Evolutionary conservation across 176 grass and related monocot species (phyloP), one percentile per base, ranked within the genome.

Genomic region (Aegilops umbellulata): DNA sequence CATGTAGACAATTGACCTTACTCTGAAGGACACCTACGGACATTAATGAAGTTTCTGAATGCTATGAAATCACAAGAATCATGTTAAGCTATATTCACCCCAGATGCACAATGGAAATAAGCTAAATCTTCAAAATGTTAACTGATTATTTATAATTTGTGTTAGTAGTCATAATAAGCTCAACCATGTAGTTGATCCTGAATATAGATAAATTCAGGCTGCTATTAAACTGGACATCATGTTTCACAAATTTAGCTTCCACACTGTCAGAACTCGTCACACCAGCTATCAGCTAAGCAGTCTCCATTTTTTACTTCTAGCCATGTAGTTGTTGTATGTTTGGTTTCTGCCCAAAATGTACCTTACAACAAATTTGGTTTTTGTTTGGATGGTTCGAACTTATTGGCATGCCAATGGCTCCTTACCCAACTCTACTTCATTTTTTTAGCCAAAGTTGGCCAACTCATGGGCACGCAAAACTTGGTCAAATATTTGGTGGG

Each of bases 101-200:
- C 27, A 82, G 55, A 82, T 82, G 44, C 30, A 71, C 69, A 69
- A 14, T 32, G 30, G 41, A 69, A 69, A 39, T 22, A 74, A 73
- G 25, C 75, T 27, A 32, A 16, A 85, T 58, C 35, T 75, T 66
- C 24, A 75, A 84, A 80, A 73, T 29, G 14, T 80, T 57, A 65
- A 7, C 6, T 58, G 11, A 22, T 24, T 29, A 25, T 42, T 42
- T 80, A 63, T 51, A n/a, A 49, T 55, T 12, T 8, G 22, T 55
- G n/a, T 12, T 0, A 68, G 36, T 13, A 26, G 53, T 8, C 30
- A 77, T 69, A 41, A 76, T 16, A 68, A 80, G 30, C 26, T 26
- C 58, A 75, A 74, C 8, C 12, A 79, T 16, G 6, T 8, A 2
- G 20, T 46, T 39, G 14, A 68, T 7, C 68, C 25, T 8, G 75